phyloP scores from a whole-genome alignment of 495 filamentous ascomycete species.

The Daldinia decipiens region DNA sequence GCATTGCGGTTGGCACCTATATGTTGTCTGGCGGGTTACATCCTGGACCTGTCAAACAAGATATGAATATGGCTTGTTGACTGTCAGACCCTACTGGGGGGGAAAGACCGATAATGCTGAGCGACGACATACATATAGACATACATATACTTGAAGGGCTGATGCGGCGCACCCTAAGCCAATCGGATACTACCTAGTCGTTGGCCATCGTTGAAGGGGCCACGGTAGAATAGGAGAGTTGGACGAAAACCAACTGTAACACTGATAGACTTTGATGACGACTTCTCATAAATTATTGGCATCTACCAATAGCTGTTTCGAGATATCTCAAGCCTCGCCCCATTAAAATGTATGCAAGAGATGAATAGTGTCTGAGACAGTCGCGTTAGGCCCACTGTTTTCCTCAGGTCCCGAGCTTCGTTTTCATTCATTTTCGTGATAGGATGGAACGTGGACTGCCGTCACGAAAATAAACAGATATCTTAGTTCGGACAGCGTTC shows the following conservation, averaged over 20 bases:
- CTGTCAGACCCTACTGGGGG: neutral
- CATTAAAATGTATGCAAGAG: constrained; percentile 6
- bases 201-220: neutral
- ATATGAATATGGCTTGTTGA: neutral
- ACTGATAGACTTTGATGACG: constrained; percentile 1
- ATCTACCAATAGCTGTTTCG: constrained; percentile 19
- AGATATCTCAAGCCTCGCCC: constrained; percentile 27
- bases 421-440: constrained; percentile 8
- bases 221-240: neutral
- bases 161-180: neutral
- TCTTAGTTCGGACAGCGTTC: neutral
- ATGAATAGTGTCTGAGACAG: constrained; percentile 19
- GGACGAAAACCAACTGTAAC: neutral
- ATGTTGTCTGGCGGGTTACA: constrained; percentile 1
- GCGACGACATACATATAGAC: neutral
- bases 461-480: constrained; percentile 8
- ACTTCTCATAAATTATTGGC: constrained; percentile 14
- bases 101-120: neutral
- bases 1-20: constrained; percentile 6
- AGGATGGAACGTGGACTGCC: neutral
- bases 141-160: neutral
- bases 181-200: neutral
- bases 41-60: constrained; percentile 3
- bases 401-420: constrained; percentile 5
- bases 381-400: constrained; percentile 9